Base-by-base conservation (phyloP, 192 early-diverging fungal species). In the Linnemannia schmuckeri region DNA sequence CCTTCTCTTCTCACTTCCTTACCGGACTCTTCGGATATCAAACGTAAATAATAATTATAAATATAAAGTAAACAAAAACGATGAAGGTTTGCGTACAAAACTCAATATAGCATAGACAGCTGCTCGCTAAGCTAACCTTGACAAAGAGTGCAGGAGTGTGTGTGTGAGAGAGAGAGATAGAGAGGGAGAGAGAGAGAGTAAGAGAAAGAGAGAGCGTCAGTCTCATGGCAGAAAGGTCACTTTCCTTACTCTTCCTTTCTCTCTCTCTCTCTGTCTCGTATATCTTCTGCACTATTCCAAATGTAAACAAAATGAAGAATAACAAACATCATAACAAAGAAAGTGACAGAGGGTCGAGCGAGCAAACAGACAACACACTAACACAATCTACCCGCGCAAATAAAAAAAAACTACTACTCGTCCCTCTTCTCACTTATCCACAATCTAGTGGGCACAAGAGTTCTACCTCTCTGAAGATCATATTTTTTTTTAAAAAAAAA, bases 1-100 rank as follows among this genome's bases (percentile, higher is more conserved):
- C 30, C 12, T 27, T 61, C 55, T 30, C 30, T 30, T 27, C 3
- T 15, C 61, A 27, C 33, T 12, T 33, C 8, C 27, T 66, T 15
- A 17, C 27, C 30, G 30, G 30, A 27, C 61, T 66, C 61, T 66
- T 66, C 61, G 61, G 61, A 66, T 66, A 33, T 33, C 61, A 66
- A 66, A 66, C 61, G 61, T 66, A 35, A 66, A 66, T 33, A 66
- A 15, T 66, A 66, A 66, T 33, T 66, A 66, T 66, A 66, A 66
- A 66, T 66, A 66, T 66, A 33, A 66, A 33, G 12, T 27, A 30
- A 66, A 35, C 24, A 24, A 63, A 63, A 30, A 30, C 27, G 7
- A 66, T 30, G 27, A 66, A 66, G 30, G 61, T 66, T 66, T 66
- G 61, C 61, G 0, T 57, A n/a, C 55, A 57, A 66, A 66, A 30